Conservation (phyloP, 2,329 filamentous ascomycete genomes). For the Monilinia fructicola region DNA sequence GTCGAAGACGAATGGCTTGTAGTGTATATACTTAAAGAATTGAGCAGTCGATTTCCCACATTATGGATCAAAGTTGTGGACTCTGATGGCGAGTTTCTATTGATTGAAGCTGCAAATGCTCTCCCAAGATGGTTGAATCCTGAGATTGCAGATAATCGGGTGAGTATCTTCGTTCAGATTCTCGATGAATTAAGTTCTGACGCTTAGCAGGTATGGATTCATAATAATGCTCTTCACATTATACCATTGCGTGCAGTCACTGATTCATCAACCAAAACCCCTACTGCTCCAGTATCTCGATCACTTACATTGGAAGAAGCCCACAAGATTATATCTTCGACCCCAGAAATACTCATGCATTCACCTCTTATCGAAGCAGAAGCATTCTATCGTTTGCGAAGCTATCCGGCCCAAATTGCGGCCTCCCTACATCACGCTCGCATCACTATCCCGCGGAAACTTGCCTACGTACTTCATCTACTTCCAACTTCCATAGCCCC, state of each 20-base stretch:
- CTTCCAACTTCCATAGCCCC: constrained; percentile 76
- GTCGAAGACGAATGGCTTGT: constrained; percentile 98
- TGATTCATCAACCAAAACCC: constrained; percentile 41
- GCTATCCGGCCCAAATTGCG: constrained; percentile 75
- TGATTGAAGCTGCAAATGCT: constrained; percentile 88
- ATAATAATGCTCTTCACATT: constrained; percentile 71
- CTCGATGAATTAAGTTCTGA: constrained; percentile 25
- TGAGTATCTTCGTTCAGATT: constrained; percentile 36
- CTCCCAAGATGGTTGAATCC: constrained; percentile 90
- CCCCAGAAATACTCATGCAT: constrained; percentile 61
- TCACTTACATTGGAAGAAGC: constrained; percentile 65
- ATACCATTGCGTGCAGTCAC: constrained; percentile 56
- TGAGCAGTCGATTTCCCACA: constrained; percentile 69
- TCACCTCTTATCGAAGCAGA: constrained; percentile 78
- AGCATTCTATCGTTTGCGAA: constrained; percentile 83
- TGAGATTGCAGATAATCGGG: constrained; percentile 80
- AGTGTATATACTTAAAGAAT: constrained; percentile 80
- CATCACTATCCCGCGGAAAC: constrained; percentile 73
- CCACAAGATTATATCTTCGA: constrained; percentile 56
- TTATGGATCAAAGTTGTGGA: constrained; percentile 84
- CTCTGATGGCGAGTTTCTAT: constrained; percentile 89
- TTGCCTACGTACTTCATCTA: constrained; percentile 76
- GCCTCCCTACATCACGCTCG: constrained; percentile 74
- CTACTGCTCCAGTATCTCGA: constrained; percentile 42
- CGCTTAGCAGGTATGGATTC: constrained; percentile 70